Base-by-base conservation (phyloP, 2,329 filamentous ascomycete species). In the Pseudogymnoascus sp. region DNA sequence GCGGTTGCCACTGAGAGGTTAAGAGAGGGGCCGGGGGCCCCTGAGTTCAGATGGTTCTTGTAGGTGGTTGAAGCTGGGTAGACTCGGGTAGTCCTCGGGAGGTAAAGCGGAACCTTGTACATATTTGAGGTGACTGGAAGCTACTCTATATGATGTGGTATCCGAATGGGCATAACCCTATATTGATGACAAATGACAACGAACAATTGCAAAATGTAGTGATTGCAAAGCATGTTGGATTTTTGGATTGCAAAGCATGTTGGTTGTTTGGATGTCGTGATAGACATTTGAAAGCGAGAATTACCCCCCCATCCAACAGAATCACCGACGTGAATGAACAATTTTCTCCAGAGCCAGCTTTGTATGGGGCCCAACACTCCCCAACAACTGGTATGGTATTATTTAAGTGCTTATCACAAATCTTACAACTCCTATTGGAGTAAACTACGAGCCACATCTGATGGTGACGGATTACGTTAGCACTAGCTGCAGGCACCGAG, bases 31-130 rank as follows among this genome's bases (percentile, higher is more conserved):
- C 82, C 82, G 0, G 72, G 70, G 5, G 76, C 76, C 25, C 72
- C 75, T 1, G 79, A 83, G 62, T 85, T 85, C 65, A 75, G 83
- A 34, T 86, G 82, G 82, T 85, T 83, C 68, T 68, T 78, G 65
- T 79, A 70, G 41, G 57, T 20, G 6, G 6, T 20, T 22, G 18
- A 11, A 22, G 14, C 25, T 43, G 41, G 22, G 22, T 28, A 12
- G 41, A 28, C 22, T 22, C 41, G 6, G 22, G 41, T 28, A 16
- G 41, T 47, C 41, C 39, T 47, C 22, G 11, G 0, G 16, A 16
- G 22, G 6, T 7, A 22, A 16, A 28, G 16, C 7, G 22, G 14
- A 28, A n/a, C 41, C 14, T 47, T 28, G 22, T 47, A 28, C 12
- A 4, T 47, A 47, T 5, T 16, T 5, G 41, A 47, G 41, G 41